phyloP scores from a whole-genome alignment of 257 asterid genomes.

The Echites panduratus region DNA sequence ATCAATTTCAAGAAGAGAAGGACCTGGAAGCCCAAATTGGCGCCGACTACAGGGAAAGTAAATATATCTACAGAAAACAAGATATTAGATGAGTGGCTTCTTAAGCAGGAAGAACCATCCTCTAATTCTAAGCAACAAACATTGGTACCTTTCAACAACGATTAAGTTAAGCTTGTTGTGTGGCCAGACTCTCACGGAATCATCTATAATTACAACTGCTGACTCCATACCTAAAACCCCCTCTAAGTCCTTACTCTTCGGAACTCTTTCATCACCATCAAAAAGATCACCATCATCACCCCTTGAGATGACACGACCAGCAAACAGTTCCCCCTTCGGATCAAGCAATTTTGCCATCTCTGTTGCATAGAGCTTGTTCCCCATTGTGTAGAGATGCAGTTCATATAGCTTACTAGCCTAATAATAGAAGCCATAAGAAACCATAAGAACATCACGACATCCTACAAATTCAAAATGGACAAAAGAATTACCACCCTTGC shows the following conservation, averaged over 20 bases:
- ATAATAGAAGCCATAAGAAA: conserved; percentile 17
- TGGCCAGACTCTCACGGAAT: conserved; percentile 96
- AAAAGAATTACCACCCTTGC: not conserved
- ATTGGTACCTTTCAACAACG: conserved; percentile 76
- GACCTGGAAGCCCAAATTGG: conserved; percentile 92
- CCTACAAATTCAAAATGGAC: not conserved
- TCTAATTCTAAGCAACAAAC: conserved; percentile 1
- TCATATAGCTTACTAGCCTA: conserved; percentile 89
- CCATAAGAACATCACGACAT: not conserved
- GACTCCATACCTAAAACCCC: conserved; percentile 99
- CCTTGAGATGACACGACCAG: conserved; percentile 90
- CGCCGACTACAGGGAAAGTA: conserved; percentile 97
- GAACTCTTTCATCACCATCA: conserved; percentile 82
- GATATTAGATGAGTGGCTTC: not conserved
- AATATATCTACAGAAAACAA: conserved; percentile 53
- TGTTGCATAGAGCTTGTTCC: conserved; percentile 93
- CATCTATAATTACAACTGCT: conserved; percentile 82
- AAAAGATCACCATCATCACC: conserved; percentile 85
- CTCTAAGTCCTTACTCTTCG: conserved; percentile 86
- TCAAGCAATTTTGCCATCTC: conserved; percentile 99
- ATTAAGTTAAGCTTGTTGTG: conserved; percentile 81
- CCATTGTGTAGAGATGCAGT: conserved; percentile 96
- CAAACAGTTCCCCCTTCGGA: conserved; percentile 89
- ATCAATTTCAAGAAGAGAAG: conserved; percentile 95
- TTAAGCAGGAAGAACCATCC: not conserved